Percentiles rank a stretch among this genome's conserved stretches.
Evolutionary conservation across 2,329 filamentous ascomycete genomes (phyloP).

Genomic region (Microdochium bolleyi): DNA sequence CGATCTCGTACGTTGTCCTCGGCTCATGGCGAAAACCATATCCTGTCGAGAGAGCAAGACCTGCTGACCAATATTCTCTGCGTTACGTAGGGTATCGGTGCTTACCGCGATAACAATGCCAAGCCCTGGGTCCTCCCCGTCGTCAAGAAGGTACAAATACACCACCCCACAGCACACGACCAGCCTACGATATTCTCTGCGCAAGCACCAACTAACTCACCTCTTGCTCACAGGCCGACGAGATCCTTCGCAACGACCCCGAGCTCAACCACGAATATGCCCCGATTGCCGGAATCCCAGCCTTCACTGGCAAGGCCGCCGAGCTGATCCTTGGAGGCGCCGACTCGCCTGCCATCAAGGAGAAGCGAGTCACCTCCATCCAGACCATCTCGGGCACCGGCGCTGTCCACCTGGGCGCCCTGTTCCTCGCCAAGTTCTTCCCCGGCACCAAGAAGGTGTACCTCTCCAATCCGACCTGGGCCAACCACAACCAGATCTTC

Average conservation of each 20-base stretch:
- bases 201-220: conserved; percentile 9
- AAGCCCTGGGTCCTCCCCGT: conserved; percentile 97
- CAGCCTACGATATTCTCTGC: background rate
- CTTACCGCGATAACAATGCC: conserved; percentile 88
- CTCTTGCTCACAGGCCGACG: conserved; percentile 70
- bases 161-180: background rate
- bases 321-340: conserved; percentile 73
- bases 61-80: conserved; percentile 1
- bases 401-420: conserved; percentile 83
- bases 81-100: conserved; percentile 60
- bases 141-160: conserved; percentile 73
- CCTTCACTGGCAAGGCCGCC: conserved; percentile 83
- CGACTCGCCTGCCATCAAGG: conserved; percentile 71
- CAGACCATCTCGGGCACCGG: conserved; percentile 98
- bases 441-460: conserved; percentile 68
- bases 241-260: conserved; percentile 80
- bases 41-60: no score
- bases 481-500: conserved; percentile 98
- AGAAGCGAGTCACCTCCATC: conserved; percentile 73
- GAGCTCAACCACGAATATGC: conserved; percentile 97
- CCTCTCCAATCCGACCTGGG: conserved; percentile 94
- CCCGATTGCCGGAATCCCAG: conserved; percentile 80
- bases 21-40: no score
- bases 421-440: conserved; percentile 94
- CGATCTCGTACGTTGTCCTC: conserved; percentile 61